phyloP scores from a whole-genome alignment of 75 land plant genomes.

The Cunninghamia lanceolata region DNA sequence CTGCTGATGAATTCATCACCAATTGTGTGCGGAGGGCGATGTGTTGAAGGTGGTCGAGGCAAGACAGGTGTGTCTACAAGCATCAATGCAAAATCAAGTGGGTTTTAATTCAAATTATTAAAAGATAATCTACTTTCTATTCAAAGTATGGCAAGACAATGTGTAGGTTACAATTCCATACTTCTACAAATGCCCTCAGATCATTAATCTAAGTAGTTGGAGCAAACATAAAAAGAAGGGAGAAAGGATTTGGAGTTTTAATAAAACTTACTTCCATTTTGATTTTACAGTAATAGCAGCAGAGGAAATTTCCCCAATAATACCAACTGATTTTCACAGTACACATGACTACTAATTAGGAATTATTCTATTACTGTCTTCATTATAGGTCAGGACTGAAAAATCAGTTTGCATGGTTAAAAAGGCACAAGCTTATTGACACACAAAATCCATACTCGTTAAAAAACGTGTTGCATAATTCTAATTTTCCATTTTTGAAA shows the following conservation, averaged over 20 bases:
- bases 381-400: not conserved
- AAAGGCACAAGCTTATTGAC: not conserved
- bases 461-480: not conserved
- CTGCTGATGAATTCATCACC: conserved; percentile 51
- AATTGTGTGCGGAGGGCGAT: conserved; percentile 26
- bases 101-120: not conserved
- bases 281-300: not conserved
- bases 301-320: not conserved
- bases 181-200: not conserved
- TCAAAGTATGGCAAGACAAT: not conserved
- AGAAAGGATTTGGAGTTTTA: not conserved
- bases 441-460: not conserved
- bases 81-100: not conserved
- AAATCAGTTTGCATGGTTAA: not conserved
- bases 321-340: not conserved
- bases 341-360: not conserved
- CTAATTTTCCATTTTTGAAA: not conserved
- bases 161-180: not conserved
- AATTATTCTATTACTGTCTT: not conserved
- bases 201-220: not conserved
- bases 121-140: not conserved
- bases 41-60: conserved; percentile 21
- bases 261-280: not conserved
- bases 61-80: conserved; percentile 23
- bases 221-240: not conserved